A percentile compares a stretch with the other conserved stretches of the same genome.
phyloP scores from a whole-genome alignment of 1,139 yeast species.

The Casaregolazyma lundiana region DNA sequence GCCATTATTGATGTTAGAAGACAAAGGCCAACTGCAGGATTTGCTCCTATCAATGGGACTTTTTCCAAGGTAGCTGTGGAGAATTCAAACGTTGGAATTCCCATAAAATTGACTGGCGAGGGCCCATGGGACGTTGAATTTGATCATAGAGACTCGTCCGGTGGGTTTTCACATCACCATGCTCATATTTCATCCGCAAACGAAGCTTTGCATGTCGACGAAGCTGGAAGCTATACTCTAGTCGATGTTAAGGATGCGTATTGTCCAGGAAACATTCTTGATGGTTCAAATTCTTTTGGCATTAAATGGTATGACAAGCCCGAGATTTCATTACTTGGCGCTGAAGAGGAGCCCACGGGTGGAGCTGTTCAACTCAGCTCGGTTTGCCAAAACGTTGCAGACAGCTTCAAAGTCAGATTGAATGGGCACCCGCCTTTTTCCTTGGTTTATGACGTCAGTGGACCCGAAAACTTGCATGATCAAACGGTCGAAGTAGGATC shows the following conservation, averaged over 20 bases:
- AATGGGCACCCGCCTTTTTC: slow-evolving; percentile 66
- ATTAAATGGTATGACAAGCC: slow-evolving; percentile 29
- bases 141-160: slow-evolving; percentile 19
- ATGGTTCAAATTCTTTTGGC: slow-evolving; percentile 20
- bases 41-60: slow-evolving; percentile 38
- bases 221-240: slow-evolving; percentile 62
- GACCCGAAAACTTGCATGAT: slow-evolving; percentile 50
- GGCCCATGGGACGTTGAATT: slow-evolving; percentile 47
- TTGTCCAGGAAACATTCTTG: slow-evolving; percentile 58
- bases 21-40: slow-evolving; percentile 57
- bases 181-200: slow-evolving; percentile 23
- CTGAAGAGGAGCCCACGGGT: slow-evolving; percentile 22
- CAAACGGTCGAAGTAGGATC: slow-evolving; percentile 47
- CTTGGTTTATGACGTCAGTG: slow-evolving; percentile 58
- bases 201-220: slow-evolving; percentile 39
- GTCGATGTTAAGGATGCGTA: slow-evolving; percentile 57
- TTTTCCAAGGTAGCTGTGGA: slow-evolving; percentile 37
- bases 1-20: slow-evolving; percentile 60
- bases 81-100: slow-evolving; percentile 56
- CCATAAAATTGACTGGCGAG: slow-evolving; percentile 52
- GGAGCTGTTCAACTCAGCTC: slow-evolving; percentile 30
- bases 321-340: neutral
- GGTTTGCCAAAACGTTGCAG: slow-evolving; percentile 47
- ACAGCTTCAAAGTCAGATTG: slow-evolving; percentile 46
- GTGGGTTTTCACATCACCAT: slow-evolving; percentile 14